These are phyloP conservation scores for Macrophomina pseudophaseolina DNA, from an alignment of 2,329 filamentous ascomycete species.

Conservation along the genomic window DNA sequence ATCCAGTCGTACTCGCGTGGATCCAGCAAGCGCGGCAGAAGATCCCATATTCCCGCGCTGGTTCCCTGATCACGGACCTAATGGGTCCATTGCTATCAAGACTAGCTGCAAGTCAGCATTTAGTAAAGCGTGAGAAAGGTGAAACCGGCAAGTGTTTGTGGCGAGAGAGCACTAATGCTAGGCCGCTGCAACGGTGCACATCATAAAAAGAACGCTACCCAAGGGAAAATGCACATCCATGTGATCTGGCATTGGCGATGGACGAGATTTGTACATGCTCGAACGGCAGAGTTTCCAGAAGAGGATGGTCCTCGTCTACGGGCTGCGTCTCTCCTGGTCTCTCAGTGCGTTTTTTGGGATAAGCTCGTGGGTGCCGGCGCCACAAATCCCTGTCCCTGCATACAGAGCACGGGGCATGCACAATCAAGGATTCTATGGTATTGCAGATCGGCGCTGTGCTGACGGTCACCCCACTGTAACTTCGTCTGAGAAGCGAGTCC, in stretches of 20 bases:
- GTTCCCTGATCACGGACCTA: too few relatives aligned
- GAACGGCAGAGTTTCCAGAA: background rate
- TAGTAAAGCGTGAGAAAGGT: background rate
- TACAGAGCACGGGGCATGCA: background rate
- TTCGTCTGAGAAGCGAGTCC: background rate
- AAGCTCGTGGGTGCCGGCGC: background rate
- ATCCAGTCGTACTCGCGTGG: too few relatives aligned
- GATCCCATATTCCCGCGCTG: too few relatives aligned
- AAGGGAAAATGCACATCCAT: background rate
- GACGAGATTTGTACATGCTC: background rate
- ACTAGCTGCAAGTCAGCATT: background rate
- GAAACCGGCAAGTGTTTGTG: background rate
- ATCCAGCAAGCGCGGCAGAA: too few relatives aligned
- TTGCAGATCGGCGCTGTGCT: background rate
- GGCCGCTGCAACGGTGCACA: background rate
- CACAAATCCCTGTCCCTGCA: slow-evolving; percentile 11
- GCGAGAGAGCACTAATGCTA: background rate
- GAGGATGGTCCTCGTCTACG: background rate
- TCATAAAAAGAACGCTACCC: background rate
- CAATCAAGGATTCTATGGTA: background rate
- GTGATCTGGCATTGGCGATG: background rate
- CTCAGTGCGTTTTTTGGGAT: background rate
- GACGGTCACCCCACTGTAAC: background rate
- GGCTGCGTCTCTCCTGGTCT: background rate
- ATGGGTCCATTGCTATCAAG: background rate